Evolutionary conservation across 352 stramenopile species (phyloP), one percentile per base, ranked within the genome.

Genomic region (Globisporangium parvum): DNA sequence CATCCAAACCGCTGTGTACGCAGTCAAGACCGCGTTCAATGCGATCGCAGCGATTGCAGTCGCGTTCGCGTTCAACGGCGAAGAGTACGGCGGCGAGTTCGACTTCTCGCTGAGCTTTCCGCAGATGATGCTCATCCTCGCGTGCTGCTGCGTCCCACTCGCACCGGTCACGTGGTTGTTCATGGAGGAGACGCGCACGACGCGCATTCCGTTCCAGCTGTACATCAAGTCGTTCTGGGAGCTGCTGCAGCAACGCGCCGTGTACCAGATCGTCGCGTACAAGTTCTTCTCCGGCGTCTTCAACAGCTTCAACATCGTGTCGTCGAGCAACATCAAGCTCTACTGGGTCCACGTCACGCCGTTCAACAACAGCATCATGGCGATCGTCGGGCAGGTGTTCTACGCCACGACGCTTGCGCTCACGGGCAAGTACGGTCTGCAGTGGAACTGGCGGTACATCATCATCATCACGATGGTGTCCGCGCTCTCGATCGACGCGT

Each of bases 201-300:
- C 23, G 59, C 50, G 35, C 26, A 41, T 52, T 17, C 60, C 61
- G 31, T 47, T 53, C 26, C 47, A 70, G 3, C 4, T 62, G 5
- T 87, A 84, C 58, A 71, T 79, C 23, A 18, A 44, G 37, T 39
- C 49, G 6, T 81, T 87, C 56, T 89, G 79, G 77, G 51, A 66
- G 1, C 39, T 86, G 5, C 57, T 89, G 3, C 72, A 87, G 50
- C 75, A 82, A 33, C 73, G 77, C 39, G 76, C 74, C 18, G 68
- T 89, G 28, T 86, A 78, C 40, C 74, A 87, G 65, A 66, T 87
- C 5, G 66, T 62, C 8, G 66, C 66, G 11, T 89, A 88, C 64
- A 79, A 83, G 42, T 87, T 87, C 58, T 81, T 86, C 60, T 79
- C 71, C 1, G 69, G 62, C 0, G 63, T 86, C 9, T 85, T 86